phyloP scores from a whole-genome alignment of 306 rosid species.

The Gillenia trifoliata region DNA sequence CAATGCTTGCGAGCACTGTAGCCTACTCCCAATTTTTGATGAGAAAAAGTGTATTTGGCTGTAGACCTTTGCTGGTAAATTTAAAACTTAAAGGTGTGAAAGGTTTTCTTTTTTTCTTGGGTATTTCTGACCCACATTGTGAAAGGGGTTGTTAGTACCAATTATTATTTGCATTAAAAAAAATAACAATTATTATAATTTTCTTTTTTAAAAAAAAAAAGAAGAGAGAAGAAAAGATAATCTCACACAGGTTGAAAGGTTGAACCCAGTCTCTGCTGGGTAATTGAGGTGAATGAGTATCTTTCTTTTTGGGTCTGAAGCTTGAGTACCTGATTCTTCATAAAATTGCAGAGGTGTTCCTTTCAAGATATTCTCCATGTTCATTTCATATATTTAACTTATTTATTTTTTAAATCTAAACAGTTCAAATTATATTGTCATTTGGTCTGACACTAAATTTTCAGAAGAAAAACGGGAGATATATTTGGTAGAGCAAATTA shows the following conservation, averaged over 20 bases:
- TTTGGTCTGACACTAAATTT: not conserved
- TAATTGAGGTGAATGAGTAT: slow-evolving; percentile 39
- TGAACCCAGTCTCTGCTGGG: slow-evolving; percentile 5
- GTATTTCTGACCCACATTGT: slow-evolving; percentile 2
- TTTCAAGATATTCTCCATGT: slow-evolving; percentile 41
- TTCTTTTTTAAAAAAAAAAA: too few species aligned
- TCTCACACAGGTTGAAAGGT: not conserved
- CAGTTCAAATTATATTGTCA: not conserved
- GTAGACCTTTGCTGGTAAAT: slow-evolving; percentile 21
- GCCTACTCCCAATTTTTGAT: slow-evolving; percentile 7
- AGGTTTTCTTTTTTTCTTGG: slow-evolving; percentile 6
- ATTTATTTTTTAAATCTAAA: not conserved
- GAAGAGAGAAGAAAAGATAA: not conserved
- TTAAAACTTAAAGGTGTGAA: slow-evolving; percentile 25
- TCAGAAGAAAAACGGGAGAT: not conserved
- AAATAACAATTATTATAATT: too few species aligned
- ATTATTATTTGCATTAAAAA: not conserved
- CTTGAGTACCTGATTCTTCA: slow-evolving; percentile 59
- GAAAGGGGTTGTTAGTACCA: not conserved
- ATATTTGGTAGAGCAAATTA: too few species aligned
- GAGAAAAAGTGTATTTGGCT: slow-evolving; percentile 7
- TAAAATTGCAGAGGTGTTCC: slow-evolving; percentile 28
- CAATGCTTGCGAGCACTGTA: too few species aligned
- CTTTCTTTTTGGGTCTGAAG: slow-evolving; percentile 35
- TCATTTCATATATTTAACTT: not conserved